These are phyloP conservation scores for Psilocybe cubensis DNA, from an alignment of 768 basidiomycete genomes.

Conservation along the genomic window DNA sequence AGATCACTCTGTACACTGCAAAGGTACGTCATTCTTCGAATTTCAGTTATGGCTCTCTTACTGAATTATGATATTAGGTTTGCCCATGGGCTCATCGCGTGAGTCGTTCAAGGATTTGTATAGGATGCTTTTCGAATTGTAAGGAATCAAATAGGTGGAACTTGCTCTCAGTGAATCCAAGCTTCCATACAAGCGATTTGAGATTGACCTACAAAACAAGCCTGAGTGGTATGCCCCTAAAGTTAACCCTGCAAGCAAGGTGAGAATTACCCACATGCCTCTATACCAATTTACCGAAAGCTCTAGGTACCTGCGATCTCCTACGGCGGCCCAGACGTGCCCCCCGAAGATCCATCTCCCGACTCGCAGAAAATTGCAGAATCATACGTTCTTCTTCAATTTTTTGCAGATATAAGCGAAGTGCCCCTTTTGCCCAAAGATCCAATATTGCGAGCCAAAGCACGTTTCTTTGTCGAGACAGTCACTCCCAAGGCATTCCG, in stretches of 20 bases:
- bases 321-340: slow-evolving; percentile 61
- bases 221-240: slow-evolving; percentile 70
- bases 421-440: slow-evolving; percentile 54
- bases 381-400: slow-evolving; percentile 67
- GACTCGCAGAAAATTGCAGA: slow-evolving; percentile 66
- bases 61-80: slow-evolving; percentile 32
- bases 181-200: slow-evolving; percentile 49
- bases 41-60: neutral
- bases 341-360: slow-evolving; percentile 59
- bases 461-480: slow-evolving; percentile 65
- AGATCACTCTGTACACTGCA: slow-evolving; percentile 33
- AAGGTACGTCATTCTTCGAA: slow-evolving; percentile 35
- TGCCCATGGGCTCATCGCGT: slow-evolving; percentile 66
- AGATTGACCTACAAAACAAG: slow-evolving; percentile 67
- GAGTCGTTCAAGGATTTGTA: slow-evolving; percentile 10
- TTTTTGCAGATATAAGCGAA: slow-evolving; percentile 64
- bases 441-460: slow-evolving; percentile 58
- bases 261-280: slow-evolving; percentile 22
- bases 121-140: neutral
- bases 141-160: slow-evolving; percentile 42
- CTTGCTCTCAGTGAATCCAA: slow-evolving; percentile 65
- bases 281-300: neutral
- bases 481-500: slow-evolving; percentile 48
- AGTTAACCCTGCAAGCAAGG: slow-evolving; percentile 72
- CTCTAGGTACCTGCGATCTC: slow-evolving; percentile 59